Conservation (phyloP, 148 eudicot species). For the Gaultheria prostrata region DNA sequence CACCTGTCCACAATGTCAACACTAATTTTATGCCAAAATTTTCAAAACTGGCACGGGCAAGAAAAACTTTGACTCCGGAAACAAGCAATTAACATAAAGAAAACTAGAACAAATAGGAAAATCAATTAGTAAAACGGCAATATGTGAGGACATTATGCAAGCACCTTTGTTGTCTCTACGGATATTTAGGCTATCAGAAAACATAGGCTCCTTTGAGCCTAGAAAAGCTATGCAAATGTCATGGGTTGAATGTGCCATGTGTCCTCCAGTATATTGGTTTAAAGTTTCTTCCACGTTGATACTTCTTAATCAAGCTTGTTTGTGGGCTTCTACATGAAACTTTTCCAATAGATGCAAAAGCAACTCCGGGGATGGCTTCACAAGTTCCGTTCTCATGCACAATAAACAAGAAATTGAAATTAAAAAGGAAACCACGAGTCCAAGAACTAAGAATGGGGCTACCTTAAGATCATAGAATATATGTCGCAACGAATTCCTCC, state of each 20-base stretch:
- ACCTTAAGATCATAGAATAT: slow-evolving; percentile 93
- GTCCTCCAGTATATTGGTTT: background rate
- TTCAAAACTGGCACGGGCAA: background rate
- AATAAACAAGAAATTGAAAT: background rate
- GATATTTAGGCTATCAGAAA: slow-evolving; percentile 3
- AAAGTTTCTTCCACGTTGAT: background rate
- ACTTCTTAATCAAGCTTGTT: background rate
- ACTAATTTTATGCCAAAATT: background rate
- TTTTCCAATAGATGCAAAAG: slow-evolving; percentile 8
- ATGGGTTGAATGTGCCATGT: background rate
- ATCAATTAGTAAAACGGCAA: background rate
- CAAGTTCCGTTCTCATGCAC: slow-evolving; percentile 2
- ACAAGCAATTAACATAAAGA: background rate
- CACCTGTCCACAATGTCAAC: background rate
- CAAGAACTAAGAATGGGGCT: background rate
- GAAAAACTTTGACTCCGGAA: background rate
- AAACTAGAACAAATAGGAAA: slow-evolving; percentile 3
- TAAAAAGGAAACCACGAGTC: slow-evolving; percentile 5
- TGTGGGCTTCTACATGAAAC: background rate
- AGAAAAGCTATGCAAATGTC: background rate
- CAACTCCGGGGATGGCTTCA: background rate
- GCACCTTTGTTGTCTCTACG: background rate
- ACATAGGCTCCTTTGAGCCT: background rate
- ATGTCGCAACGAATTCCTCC: slow-evolving; percentile 98
- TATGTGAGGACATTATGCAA: background rate